phyloP scores from a whole-genome alignment of 1,284 basidiomycete genomes.

The Boletus sp. region DNA sequence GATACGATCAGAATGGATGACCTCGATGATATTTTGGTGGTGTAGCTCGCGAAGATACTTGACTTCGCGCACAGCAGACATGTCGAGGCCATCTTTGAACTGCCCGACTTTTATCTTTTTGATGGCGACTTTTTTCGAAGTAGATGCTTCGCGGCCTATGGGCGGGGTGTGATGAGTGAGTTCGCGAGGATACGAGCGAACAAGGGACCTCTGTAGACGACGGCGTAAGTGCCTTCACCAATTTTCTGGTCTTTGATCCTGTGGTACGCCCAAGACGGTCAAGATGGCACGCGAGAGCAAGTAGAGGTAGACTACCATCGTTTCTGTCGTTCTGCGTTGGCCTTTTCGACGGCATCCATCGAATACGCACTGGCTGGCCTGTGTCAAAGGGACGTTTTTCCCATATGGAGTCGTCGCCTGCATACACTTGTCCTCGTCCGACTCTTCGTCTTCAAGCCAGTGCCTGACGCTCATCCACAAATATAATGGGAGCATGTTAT shows the following conservation, averaged over 20 bases:
- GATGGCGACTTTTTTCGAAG: conserved; percentile 83
- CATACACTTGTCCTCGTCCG: no score
- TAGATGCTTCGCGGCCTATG: conserved; percentile 65
- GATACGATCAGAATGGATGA: conserved; percentile 27
- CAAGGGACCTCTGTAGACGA: conserved; percentile 82
- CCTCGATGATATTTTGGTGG: conserved; percentile 95
- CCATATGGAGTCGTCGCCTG: no score
- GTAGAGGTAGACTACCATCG: conserved; percentile 48
- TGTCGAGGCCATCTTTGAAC: conserved; percentile 97
- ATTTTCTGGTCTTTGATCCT: conserved; percentile 87
- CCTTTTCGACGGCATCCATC: conserved; percentile 77
- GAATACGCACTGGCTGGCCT: no score
- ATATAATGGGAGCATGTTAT: conserved; percentile 27
- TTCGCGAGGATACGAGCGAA: neutral
- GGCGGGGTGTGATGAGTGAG: neutral
- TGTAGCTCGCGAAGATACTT: conserved; percentile 93
- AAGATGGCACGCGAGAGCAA: conserved; percentile 5
- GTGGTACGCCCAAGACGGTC: conserved; percentile 9
- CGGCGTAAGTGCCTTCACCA: conserved; percentile 96
- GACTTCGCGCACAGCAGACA: conserved; percentile 98
- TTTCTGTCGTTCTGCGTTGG: conserved; percentile 65
- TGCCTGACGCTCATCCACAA: no score
- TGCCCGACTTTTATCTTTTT: conserved; percentile 98
- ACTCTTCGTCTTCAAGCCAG: no score
- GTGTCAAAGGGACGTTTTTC: neutral